Percentiles rank a stretch among this genome's conserved stretches.
Evolutionary conservation across 2,329 filamentous ascomycete genomes (phyloP).

Genomic region (Aspergillus sp.): DNA sequence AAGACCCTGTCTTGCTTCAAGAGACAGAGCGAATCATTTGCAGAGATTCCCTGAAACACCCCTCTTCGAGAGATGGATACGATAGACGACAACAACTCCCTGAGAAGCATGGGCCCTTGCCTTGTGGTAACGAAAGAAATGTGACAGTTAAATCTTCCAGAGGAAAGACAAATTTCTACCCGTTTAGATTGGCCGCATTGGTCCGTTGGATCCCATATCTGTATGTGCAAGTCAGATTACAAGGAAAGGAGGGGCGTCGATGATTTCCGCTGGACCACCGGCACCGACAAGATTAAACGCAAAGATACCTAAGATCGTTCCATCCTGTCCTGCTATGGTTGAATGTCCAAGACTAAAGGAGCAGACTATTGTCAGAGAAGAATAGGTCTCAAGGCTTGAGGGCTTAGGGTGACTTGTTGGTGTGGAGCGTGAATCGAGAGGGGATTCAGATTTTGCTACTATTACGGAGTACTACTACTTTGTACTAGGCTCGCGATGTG

Average conservation of each 20-base stretch:
- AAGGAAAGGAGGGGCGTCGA: slow-evolving; percentile 14
- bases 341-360: neutral
- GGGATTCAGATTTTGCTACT: neutral
- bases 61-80: neutral
- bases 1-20: slow-evolving; percentile 7
- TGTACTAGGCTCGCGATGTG: neutral
- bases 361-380: neutral
- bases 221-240: slow-evolving; percentile 8
- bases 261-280: slow-evolving; percentile 12
- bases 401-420: neutral
- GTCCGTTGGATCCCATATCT: neutral
- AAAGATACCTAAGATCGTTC: neutral
- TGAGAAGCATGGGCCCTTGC: neutral
- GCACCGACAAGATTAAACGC: slow-evolving; percentile 8
- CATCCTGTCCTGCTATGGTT: neutral
- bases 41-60: slow-evolving; percentile 3
- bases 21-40: slow-evolving; percentile 9
- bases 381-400: neutral
- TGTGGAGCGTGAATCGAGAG: neutral
- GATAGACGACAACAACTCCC: neutral
- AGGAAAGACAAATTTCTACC: neutral
- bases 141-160: neutral
- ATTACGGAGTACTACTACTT: neutral
- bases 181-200: neutral
- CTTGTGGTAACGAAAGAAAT: neutral